Evolutionary conservation across 2,329 filamentous ascomycete genomes (phyloP).

Genomic region (Xylariaceae sp.): DNA sequence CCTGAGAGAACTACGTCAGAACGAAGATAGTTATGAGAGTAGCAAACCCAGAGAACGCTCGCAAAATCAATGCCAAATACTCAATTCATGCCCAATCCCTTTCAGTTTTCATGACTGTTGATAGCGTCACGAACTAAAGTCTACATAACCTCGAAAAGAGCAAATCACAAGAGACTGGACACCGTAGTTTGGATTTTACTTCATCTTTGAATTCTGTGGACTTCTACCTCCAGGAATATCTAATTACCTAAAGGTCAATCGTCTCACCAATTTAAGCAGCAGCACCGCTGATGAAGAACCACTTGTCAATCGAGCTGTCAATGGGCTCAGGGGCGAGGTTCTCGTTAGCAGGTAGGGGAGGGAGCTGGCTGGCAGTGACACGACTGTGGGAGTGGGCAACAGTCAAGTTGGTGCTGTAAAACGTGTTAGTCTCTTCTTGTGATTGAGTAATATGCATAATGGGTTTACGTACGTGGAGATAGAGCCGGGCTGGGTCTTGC

Average conservation of each 20-base stretch:
- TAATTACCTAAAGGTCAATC: slow-evolving; percentile 29
- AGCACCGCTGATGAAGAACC: slow-evolving; percentile 99
- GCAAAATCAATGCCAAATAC: background rate
- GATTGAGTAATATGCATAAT: background rate
- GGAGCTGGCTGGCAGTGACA: slow-evolving; percentile 63
- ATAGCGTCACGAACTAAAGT: background rate
- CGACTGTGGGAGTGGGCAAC: slow-evolving; percentile 69
- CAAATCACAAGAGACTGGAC: slow-evolving; percentile 12
- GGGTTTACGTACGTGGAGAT: slow-evolving; percentile 68
- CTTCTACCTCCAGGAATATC: slow-evolving; percentile 13
- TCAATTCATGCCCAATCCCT: background rate
- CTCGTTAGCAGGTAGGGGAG: slow-evolving; percentile 72
- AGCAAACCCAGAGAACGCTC: too few species aligned
- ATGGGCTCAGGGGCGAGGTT: slow-evolving; percentile 81
- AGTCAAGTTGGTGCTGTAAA: slow-evolving; percentile 70
- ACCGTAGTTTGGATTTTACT: slow-evolving; percentile 8
- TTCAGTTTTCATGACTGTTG: background rate
- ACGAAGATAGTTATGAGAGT: too few species aligned
- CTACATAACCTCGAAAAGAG: slow-evolving; percentile 4
- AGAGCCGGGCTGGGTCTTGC: slow-evolving; percentile 73
- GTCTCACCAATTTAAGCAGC: slow-evolving; percentile 55
- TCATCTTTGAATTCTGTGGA: slow-evolving; percentile 14
- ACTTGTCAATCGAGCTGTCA: slow-evolving; percentile 97
- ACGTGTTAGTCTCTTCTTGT: slow-evolving; percentile 16
- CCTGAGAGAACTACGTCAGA: background rate